Percentiles rank a stretch among this genome's conserved stretches.
Conservation (phyloP, 768 basidiomycete genomes). For the Mycena latifolia region DNA sequence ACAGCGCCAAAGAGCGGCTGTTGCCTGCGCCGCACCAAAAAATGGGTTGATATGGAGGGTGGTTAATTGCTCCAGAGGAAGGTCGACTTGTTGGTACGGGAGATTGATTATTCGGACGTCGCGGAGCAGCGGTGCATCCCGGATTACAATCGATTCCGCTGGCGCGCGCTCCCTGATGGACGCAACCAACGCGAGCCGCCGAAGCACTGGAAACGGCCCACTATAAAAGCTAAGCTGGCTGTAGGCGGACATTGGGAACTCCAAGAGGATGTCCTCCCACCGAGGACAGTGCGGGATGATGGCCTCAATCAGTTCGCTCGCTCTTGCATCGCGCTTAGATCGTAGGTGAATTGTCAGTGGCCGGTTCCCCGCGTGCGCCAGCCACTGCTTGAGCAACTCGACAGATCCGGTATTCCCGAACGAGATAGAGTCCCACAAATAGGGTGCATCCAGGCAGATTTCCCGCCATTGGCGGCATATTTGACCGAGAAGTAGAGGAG, state of each 20-base stretch:
- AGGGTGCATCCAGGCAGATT: conserved; percentile 9
- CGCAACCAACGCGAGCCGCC: neutral
- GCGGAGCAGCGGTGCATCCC: conserved; percentile 10
- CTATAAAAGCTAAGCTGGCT: neutral
- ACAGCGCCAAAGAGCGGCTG: neutral
- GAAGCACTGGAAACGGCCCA: neutral
- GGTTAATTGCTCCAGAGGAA: conserved; percentile 7
- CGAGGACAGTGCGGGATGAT: neutral
- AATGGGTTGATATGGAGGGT: neutral
- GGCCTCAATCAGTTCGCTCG: neutral
- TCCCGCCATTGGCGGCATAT: conserved; percentile 24
- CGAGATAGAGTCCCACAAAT: conserved; percentile 5
- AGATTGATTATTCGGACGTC: neutral
- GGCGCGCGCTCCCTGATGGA: no score
- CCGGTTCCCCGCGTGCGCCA: neutral
- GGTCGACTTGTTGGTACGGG: neutral
- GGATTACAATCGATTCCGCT: neutral
- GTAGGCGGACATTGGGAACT: neutral
- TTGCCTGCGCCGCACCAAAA: neutral
- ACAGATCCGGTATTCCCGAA: neutral
- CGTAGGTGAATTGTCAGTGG: neutral
- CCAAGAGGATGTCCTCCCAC: neutral
- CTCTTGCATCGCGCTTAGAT: neutral
- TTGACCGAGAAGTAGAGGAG: conserved; percentile 19
- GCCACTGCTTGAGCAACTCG: conserved; percentile 7